These are phyloP conservation scores for Darksidea phi DNA, from an alignment of 495 filamentous ascomycete genomes.

Conservation along the genomic window DNA sequence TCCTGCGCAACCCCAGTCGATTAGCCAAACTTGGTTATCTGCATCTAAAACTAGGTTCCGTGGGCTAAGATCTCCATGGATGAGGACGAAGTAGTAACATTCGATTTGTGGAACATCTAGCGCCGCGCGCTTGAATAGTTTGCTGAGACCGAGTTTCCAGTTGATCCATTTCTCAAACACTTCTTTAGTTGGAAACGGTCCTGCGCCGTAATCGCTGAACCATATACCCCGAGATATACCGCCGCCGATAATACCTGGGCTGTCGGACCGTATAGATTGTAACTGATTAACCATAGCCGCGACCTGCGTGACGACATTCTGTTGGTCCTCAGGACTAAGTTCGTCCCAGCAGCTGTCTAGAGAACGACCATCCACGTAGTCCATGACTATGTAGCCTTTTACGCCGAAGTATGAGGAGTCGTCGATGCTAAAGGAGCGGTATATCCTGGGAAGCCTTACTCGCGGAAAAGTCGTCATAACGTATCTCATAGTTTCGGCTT, in stretches of 20 bases:
- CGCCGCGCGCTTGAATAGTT: constrained; percentile 9
- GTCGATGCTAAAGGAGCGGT: constrained; percentile 14
- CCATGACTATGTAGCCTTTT: constrained; percentile 17
- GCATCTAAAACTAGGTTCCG: constrained; percentile 14
- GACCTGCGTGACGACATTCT: constrained; percentile 11
- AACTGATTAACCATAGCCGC: constrained; percentile 11
- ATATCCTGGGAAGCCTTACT: constrained; percentile 3
- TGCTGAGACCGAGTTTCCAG: constrained; percentile 18
- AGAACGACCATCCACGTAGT: constrained; percentile 14
- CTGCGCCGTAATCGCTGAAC: constrained; percentile 16
- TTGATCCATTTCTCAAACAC: constrained; percentile 14
- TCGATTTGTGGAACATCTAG: constrained; percentile 11
- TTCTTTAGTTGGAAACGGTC: constrained; percentile 14
- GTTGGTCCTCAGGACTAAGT: constrained; percentile 6
- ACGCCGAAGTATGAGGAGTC: constrained; percentile 7
- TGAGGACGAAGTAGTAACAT: constrained; percentile 12
- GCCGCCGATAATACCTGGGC: constrained; percentile 11
- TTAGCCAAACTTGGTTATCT: constrained; percentile 14
- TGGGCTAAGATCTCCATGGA: constrained; percentile 17
- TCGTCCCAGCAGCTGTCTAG: constrained; percentile 20
- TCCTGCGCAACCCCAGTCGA: constrained; percentile 17
- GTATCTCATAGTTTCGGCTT: constrained; percentile 9
- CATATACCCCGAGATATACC: constrained; percentile 13
- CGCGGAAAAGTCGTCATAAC: background rate
- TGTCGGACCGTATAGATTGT: constrained; percentile 8